Percentiles rank a stretch among this genome's conserved stretches.
Conservation (phyloP, 345 rosid genomes). For the Hibiscus trionum region DNA sequence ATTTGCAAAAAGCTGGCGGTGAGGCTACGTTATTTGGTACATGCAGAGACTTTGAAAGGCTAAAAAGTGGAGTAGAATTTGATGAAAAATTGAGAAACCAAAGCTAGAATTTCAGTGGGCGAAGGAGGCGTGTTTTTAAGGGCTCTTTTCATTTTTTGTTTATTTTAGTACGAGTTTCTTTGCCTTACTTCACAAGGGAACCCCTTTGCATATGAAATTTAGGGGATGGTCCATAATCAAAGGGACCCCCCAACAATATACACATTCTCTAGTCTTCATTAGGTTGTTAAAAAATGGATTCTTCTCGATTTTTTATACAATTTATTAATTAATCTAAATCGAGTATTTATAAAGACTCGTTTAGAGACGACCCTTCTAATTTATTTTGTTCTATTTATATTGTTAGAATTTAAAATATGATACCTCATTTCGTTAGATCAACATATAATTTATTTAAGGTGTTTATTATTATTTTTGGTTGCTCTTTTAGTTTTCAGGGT, state of each 20-base stretch:
- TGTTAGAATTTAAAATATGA: too few species aligned
- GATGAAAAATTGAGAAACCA: neutral
- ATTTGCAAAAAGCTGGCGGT: neutral
- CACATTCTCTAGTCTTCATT: neutral
- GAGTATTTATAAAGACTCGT: too few species aligned
- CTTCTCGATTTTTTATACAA: neutral
- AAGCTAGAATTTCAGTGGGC: neutral
- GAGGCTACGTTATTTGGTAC: slow-evolving; percentile 23
- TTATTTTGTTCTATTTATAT: too few species aligned
- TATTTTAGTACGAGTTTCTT: neutral
- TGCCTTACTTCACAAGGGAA: slow-evolving; percentile 18
- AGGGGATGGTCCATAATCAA: slow-evolving; percentile 18
- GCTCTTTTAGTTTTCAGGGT: too few species aligned
- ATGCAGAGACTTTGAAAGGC: slow-evolving; percentile 11
- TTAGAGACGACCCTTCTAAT: neutral
- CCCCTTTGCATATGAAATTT: slow-evolving; percentile 22
- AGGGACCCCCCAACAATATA: slow-evolving; percentile 11
- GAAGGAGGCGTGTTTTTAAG: slow-evolving; percentile 14
- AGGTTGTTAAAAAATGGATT: neutral
- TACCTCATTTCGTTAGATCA: too few species aligned
- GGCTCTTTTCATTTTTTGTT: neutral
- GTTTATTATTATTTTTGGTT: too few species aligned
- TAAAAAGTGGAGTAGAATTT: neutral
- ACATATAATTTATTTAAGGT: too few species aligned
- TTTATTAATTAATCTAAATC: too few species aligned